Percentiles rank a stretch among this genome's conserved stretches.
Evolutionary conservation across 2,329 filamentous ascomycete species (phyloP).

Genomic region (Lasiodiplodia citricola): DNA sequence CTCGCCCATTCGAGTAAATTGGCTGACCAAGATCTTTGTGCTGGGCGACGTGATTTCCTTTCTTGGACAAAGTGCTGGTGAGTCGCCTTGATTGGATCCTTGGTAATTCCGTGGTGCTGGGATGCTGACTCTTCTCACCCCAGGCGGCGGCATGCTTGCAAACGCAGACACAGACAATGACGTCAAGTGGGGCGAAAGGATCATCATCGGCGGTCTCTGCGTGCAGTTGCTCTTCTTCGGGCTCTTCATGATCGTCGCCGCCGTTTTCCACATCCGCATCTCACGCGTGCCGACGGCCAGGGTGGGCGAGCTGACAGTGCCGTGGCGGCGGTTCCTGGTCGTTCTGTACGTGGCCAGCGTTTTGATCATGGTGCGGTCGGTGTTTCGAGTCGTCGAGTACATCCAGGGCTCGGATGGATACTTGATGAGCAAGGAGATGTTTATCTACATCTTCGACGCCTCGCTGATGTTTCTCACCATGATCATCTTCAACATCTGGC

Average conservation of each 20-base stretch:
- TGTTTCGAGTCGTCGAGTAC: slow-evolving; percentile 59
- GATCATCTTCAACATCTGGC: slow-evolving; percentile 44
- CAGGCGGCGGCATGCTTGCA: slow-evolving; percentile 21
- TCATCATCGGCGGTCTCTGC: slow-evolving; percentile 57
- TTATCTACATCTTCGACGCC: slow-evolving; percentile 56
- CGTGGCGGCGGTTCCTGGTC: slow-evolving; percentile 43
- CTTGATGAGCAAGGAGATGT: slow-evolving; percentile 53
- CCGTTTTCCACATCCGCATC: slow-evolving; percentile 37
- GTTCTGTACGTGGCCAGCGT: slow-evolving; percentile 51
- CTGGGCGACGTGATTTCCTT: slow-evolving; percentile 49
- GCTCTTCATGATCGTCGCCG: slow-evolving; percentile 51
- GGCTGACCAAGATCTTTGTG: slow-evolving; percentile 51
- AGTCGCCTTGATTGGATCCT: neutral
- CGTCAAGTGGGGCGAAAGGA: slow-evolving; percentile 41
- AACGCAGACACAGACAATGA: neutral
- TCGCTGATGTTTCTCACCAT: slow-evolving; percentile 52
- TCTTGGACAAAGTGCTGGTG: slow-evolving; percentile 43
- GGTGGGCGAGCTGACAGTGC: neutral
- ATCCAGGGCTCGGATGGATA: slow-evolving; percentile 51
- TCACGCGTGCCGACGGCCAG: slow-evolving; percentile 29
- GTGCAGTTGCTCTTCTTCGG: slow-evolving; percentile 59
- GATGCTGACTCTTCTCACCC: neutral
- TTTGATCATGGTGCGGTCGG: slow-evolving; percentile 56
- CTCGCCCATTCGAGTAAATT: slow-evolving; percentile 41
- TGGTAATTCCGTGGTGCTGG: neutral